Evolutionary conservation across 306 rosid genomes (phyloP), one percentile per base, ranked within the genome.

Genomic region (Pueraria montana): DNA sequence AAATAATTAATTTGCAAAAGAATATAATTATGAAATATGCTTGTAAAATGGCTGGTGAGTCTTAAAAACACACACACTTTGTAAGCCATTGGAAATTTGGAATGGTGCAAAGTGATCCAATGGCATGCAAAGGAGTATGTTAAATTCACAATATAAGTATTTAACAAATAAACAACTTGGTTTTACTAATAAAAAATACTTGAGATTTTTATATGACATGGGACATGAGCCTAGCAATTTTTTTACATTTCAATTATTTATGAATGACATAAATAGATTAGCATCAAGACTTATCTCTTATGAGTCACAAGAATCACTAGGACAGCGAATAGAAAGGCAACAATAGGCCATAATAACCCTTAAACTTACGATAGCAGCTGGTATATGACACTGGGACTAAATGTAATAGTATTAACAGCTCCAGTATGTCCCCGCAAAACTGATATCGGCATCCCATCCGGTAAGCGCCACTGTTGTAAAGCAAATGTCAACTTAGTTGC

Each of bases 371-470:
- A 88, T 82, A 94, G 80, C 78, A 94, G 90, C 83, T 92, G 97
- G 87, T 83, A 92, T 36, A 87, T 72, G 46, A 89, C 88, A 77
- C 87, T 91, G 71, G 98, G 98, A 88, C 97, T 94, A 82, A 94
- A 94, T 66, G 92, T 92, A 74, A 94, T 94, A 49, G 98, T 91
- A 85, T 93, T 94, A 76, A 94, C 98, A 77, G 93, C 91, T 48
- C 94, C 95, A 30, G 86, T 89, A 87, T 94, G 98, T 48, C 98
- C 98, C 81, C 92, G 90, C 79, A 94, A 90, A 84, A 94, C 95
- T 32, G 98, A 94, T 80, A 94, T 90, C 6, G 95, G 95, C 89
- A 87, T 76, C 78, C 98, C 98, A 85, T 94, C 95, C 34, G 95
- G 95, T 87, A 94, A 87, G 82, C 97, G 95, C 98, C 98, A 94